A percentile compares a stretch with the other conserved stretches of the same genome.
phyloP scores from a whole-genome alignment of 1,139 yeast genomes.

The Zygoascus sp. region DNA sequence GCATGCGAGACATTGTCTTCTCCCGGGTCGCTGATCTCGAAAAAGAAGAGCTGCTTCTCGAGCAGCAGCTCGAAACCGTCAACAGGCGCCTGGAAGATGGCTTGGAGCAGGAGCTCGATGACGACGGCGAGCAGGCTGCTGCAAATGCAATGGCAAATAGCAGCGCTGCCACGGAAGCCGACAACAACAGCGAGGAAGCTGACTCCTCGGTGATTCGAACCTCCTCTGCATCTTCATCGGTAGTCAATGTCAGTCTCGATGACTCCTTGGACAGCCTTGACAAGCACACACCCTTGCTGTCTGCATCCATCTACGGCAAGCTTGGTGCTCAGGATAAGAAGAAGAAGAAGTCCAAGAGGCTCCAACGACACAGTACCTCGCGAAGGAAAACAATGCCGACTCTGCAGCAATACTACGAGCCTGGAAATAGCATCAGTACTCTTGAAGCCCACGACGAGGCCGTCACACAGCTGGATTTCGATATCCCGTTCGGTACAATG shows the following conservation, averaged over 20 bases:
- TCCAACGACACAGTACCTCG: constrained; percentile 11
- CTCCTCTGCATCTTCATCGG: not conserved
- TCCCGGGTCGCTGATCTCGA: constrained; percentile 57
- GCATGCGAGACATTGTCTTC: constrained; percentile 49
- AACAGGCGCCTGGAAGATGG: constrained; percentile 27
- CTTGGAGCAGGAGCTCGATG: constrained; percentile 4
- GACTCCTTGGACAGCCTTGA: not conserved
- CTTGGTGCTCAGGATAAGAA: not conserved
- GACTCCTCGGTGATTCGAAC: not conserved
- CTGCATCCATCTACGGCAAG: constrained; percentile 1
- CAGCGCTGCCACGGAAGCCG: no score
- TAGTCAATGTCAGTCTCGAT: not conserved
- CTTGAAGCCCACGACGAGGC: constrained; percentile 51
- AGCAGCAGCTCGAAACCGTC: constrained; percentile 42
- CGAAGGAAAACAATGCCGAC: constrained; percentile 53
- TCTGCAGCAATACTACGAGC: constrained; percentile 54
- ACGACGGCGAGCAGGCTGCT: no score
- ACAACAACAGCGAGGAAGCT: not conserved
- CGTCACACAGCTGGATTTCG: constrained; percentile 57
- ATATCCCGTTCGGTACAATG: constrained; percentile 63
- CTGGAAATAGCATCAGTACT: constrained; percentile 52
- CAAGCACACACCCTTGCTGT: not conserved
- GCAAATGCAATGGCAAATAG: no score
- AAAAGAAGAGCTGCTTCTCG: constrained; percentile 52
- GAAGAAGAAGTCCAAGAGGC: not conserved